Evolutionary conservation across 2,329 filamentous ascomycete genomes (phyloP).

Genomic region (Zymoseptoria ardabiliae): DNA sequence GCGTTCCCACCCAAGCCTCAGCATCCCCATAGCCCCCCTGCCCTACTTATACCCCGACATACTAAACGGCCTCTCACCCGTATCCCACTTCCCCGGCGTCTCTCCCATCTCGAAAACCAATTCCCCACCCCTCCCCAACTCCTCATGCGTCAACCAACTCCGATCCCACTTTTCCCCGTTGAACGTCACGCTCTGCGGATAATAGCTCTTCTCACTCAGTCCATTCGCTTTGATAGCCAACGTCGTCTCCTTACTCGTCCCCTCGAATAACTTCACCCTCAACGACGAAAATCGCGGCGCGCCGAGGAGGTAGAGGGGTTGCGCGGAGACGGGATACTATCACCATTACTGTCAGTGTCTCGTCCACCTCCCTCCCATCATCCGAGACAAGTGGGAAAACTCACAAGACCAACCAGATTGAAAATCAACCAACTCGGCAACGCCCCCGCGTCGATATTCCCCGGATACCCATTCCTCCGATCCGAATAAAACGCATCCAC

Average conservation of each 20-base stretch:
- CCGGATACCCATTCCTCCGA: conserved; percentile 35
- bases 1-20: too few species aligned
- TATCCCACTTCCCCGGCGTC: conserved; percentile 13
- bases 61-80: conserved; percentile 14
- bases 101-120: conserved; percentile 16
- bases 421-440: conserved; percentile 46
- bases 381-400: neutral
- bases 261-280: conserved; percentile 11
- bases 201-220: conserved; percentile 7
- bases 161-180: conserved; percentile 10
- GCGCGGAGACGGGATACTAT: conserved; percentile 40
- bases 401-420: conserved; percentile 40
- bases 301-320: conserved; percentile 41
- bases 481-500: conserved; percentile 38
- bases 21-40: too few species aligned
- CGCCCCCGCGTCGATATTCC: conserved; percentile 42
- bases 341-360: too few species aligned
- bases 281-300: conserved; percentile 38
- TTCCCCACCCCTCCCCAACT: conserved; percentile 13
- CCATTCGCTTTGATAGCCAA: conserved; percentile 10
- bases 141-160: conserved; percentile 15
- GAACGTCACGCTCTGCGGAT: conserved; percentile 12
- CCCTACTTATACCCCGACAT: conserved; percentile 1
- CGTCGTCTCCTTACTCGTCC: conserved; percentile 6
- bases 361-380: neutral